Percentiles rank a stretch among this genome's conserved stretches.
Evolutionary conservation across 495 filamentous ascomycete species (phyloP).

Genomic region (Trichoderma virens): DNA sequence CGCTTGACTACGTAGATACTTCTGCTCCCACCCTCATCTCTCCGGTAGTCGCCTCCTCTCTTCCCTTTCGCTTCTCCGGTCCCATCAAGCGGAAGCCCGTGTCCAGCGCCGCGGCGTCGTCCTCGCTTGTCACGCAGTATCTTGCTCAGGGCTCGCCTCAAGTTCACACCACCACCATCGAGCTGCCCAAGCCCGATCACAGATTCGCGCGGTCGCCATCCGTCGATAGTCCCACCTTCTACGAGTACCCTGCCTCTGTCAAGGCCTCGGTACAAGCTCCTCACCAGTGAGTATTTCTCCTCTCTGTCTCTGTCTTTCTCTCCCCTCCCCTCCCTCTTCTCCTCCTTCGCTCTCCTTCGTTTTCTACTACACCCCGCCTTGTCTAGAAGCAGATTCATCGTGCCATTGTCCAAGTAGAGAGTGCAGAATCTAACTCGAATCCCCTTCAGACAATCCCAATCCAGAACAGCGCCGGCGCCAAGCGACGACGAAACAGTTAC

Average conservation of each 20-base stretch:
- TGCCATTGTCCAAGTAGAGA: constrained; percentile 19
- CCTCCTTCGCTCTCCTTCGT: constrained; percentile 15
- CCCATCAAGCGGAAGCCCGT: constrained; percentile 48
- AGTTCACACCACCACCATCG: constrained; percentile 25
- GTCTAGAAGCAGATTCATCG: constrained; percentile 16
- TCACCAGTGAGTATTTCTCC: not conserved
- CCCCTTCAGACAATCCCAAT: not conserved
- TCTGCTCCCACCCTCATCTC: constrained; percentile 6
- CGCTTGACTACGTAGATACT: not conserved
- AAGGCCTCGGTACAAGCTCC: not conserved
- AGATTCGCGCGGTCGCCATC: constrained; percentile 42
- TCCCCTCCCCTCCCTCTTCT: constrained; percentile 24
- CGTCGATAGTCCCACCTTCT: constrained; percentile 49
- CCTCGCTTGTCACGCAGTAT: constrained; percentile 25
- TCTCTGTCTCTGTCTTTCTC: not conserved
- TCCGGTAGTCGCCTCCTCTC: not conserved
- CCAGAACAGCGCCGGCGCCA: not conserved
- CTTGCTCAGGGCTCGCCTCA: constrained; percentile 29
- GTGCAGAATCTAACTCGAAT: not conserved
- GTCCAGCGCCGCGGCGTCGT: constrained; percentile 42
- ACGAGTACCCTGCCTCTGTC: constrained; percentile 38
- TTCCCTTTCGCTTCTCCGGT: constrained; percentile 10
- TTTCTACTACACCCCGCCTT: constrained; percentile 20
- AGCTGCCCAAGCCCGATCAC: constrained; percentile 36
- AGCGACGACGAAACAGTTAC: constrained; percentile 2